Percentiles rank a stretch among this genome's conserved stretches.
Conservation (phyloP, 139 green algal species). For the Ettlia oleoabundans region DNA sequence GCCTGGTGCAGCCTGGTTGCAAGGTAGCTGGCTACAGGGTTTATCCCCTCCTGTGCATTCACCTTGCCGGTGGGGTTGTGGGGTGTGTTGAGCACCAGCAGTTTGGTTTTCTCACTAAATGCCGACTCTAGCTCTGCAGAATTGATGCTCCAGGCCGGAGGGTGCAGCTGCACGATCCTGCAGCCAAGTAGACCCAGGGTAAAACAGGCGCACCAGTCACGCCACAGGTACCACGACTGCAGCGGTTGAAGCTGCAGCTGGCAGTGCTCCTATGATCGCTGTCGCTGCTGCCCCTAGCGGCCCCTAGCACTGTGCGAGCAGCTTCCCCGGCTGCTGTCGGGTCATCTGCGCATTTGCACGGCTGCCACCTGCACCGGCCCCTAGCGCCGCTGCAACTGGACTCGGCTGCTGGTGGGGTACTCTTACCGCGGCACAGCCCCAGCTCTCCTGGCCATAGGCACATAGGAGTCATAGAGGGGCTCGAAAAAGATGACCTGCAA, state of each 20-base stretch:
- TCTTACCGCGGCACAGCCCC: conserved; percentile 50
- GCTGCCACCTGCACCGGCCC: background rate
- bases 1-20: too few species aligned
- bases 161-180: conserved; percentile 47
- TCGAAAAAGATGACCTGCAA: conserved; percentile 86
- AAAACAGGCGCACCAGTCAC: background rate
- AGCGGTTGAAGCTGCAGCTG: conserved; percentile 43
- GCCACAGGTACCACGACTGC: background rate
- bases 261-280: background rate
- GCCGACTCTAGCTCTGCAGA: conserved; percentile 43
- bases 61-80: conserved; percentile 83
- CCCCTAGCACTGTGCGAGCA: too few species aligned
- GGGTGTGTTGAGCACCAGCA: conserved; percentile 84
- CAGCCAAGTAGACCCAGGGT: background rate
- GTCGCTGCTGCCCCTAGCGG: too few species aligned
- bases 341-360: too few species aligned
- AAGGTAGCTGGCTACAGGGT: background rate
- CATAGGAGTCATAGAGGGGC: conserved; percentile 81
- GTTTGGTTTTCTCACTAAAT: conserved; percentile 63
- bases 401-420: too few species aligned
- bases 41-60: background rate
- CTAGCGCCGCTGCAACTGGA: background rate
- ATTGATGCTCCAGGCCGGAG: conserved; percentile 57
- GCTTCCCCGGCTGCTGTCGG: too few species aligned
- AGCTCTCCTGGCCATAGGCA: conserved; percentile 47